Evolutionary conservation across 108 stramenopile genomes (phyloP).

Genomic region (Cyclotella choctawhatcheeana): DNA sequence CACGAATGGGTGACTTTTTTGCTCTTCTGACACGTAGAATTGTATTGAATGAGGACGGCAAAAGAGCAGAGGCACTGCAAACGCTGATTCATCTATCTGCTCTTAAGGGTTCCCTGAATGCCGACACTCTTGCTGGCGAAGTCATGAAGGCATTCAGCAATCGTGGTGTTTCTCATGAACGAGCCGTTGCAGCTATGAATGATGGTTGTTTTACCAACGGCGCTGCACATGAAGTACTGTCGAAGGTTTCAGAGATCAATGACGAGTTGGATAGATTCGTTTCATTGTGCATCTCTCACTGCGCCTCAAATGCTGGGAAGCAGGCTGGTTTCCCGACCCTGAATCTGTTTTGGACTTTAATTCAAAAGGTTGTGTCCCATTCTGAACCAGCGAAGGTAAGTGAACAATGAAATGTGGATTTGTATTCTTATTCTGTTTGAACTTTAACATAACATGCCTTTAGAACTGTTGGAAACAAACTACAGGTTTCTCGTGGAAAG

Average conservation of each 20-base stretch:
- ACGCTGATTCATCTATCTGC: not conserved
- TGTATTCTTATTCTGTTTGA: not conserved
- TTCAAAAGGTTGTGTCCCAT: not conserved
- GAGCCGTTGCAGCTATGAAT: not conserved
- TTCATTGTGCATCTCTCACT: not conserved
- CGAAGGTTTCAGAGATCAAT: not conserved
- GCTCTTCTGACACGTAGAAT: not conserved
- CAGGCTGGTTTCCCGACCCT: not conserved
- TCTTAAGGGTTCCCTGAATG: not conserved
- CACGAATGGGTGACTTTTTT: not conserved
- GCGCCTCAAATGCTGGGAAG: slow-evolving; percentile 4
- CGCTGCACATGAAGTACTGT: not conserved
- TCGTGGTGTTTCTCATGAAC: not conserved
- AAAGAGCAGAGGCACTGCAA: not conserved
- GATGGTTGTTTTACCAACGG: slow-evolving; percentile 6
- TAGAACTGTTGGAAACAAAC: not conserved
- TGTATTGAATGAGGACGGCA: not conserved
- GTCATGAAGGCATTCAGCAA: not conserved
- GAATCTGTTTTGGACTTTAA: not conserved
- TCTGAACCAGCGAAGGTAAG: not conserved
- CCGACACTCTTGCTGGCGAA: slow-evolving; percentile 2
- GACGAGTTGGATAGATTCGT: not conserved
- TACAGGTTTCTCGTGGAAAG: not conserved
- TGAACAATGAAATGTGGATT: not conserved
- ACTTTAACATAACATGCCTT: not conserved